Conservation (phyloP, 371 early-diverging fungal genomes). For the Haplosporangium sp. region DNA sequence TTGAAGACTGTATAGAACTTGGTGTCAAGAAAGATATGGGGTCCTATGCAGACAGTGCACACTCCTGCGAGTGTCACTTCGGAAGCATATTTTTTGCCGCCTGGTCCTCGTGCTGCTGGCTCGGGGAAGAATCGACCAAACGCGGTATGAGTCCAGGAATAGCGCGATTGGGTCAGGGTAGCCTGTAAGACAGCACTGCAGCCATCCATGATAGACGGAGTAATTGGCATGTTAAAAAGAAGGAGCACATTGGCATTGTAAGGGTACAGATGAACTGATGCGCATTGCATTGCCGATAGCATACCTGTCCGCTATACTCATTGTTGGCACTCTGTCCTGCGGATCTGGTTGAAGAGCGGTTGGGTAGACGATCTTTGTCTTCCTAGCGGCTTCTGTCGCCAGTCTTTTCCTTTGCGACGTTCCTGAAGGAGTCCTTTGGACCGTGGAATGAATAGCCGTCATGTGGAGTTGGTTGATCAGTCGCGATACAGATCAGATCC, state of each 20-base stretch:
- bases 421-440: conserved; percentile 7
- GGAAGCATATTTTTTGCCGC: conserved; percentile 35
- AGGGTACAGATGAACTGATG: background rate
- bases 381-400: conserved; percentile 13
- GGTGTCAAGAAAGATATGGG: conserved; percentile 51
- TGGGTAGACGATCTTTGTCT: conserved; percentile 24
- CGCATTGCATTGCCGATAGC: background rate
- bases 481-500: too few relatives aligned
- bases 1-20: conserved; percentile 44
- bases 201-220: background rate
- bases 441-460: conserved; percentile 6
- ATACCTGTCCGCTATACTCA: conserved; percentile 52
- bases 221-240: background rate
- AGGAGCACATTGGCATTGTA: background rate
- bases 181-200: conserved; percentile 39
- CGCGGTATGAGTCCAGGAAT: conserved; percentile 39
- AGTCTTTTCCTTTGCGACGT: conserved; percentile 13
- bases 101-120: conserved; percentile 30
- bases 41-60: conserved; percentile 50
- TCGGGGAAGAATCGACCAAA: conserved; percentile 40
- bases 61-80: conserved; percentile 33
- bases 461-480: background rate
- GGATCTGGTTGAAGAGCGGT: conserved; percentile 28
- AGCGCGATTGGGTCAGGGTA: conserved; percentile 36
- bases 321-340: conserved; percentile 21